A percentile compares a stretch with the other conserved stretches of the same genome.
Evolutionary conservation across 2,329 filamentous ascomycete species (phyloP).

Genomic region (Dactylellina drechsleri): DNA sequence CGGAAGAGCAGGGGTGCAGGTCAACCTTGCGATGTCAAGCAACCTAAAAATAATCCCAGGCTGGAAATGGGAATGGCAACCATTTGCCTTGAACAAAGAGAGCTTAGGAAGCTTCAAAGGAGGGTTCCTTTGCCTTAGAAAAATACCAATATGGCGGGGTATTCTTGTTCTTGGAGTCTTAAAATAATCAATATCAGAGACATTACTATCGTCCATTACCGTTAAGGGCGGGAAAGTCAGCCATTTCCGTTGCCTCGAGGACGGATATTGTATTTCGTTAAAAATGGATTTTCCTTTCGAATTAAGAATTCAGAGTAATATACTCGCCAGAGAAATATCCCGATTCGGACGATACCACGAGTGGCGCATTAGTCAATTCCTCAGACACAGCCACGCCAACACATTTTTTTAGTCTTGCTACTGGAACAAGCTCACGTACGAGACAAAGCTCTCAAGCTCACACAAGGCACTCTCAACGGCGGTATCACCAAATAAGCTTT

Average conservation of each 20-base stretch:
- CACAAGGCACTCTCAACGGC: too few species aligned
- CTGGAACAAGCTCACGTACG: constrained; percentile 15
- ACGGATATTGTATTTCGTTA: not conserved
- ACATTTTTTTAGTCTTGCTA: too few species aligned
- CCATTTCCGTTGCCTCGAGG: constrained; percentile 1
- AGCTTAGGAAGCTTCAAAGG: constrained; percentile 11
- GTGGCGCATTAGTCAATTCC: constrained; percentile 18
- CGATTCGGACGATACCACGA: constrained; percentile 23
- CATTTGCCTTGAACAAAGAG: constrained; percentile 21
- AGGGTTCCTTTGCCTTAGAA: constrained; percentile 29
- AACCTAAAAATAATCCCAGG: constrained; percentile 50
- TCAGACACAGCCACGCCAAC: constrained; percentile 49
- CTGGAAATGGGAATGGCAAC: constrained; percentile 17
- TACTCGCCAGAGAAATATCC: not conserved
- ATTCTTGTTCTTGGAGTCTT: constrained; percentile 1
- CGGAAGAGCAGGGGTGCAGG: constrained; percentile 25
- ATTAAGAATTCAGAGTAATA: too few species aligned
- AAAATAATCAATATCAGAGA: constrained; percentile 41
- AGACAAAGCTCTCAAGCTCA: not conserved
- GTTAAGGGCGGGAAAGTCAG: not conserved
- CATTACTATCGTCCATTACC: not conserved
- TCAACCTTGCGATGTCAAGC: constrained; percentile 50
- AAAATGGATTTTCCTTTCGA: not conserved
- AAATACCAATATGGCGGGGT: not conserved
- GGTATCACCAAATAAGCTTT: too few species aligned